These are phyloP conservation scores for Coemansia sp. DNA, from an alignment of 192 early-diverging fungal species.

Conservation along the genomic window DNA sequence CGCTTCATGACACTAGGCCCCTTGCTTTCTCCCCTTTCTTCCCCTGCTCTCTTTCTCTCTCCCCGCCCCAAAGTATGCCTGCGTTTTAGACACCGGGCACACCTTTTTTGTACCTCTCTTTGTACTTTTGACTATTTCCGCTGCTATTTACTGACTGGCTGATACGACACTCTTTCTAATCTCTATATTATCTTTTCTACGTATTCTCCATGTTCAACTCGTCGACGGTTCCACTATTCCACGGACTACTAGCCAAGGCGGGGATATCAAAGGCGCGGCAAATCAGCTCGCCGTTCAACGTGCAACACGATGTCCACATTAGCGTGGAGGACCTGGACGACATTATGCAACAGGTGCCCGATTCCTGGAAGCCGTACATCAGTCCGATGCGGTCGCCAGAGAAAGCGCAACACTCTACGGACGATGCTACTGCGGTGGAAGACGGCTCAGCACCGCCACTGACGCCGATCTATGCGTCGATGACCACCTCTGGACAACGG, in stretches of 20 bases:
- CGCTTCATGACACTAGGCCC: constrained; percentile 3
- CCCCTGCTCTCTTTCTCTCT: not conserved
- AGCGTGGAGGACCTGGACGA: constrained; percentile 56
- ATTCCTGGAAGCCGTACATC: constrained; percentile 41
- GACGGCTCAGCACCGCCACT: constrained; percentile 9
- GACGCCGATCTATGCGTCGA: constrained; percentile 42
- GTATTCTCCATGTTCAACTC: constrained; percentile 30
- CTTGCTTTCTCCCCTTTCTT: not conserved
- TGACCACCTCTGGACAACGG: constrained; percentile 22
- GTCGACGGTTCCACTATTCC: constrained; percentile 32
- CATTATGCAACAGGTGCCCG: constrained; percentile 45
- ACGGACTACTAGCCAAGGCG: constrained; percentile 49
- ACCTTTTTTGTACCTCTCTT: not conserved
- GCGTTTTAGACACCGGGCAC: not conserved
- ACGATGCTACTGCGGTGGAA: constrained; percentile 6
- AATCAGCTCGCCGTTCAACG: constrained; percentile 55
- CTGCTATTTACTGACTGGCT: not conserved
- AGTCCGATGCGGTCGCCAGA: constrained; percentile 35
- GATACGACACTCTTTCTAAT: not conserved
- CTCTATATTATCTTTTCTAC: not conserved
- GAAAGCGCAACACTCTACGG: constrained; percentile 16
- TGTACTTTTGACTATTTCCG: not conserved
- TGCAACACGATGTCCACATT: constrained; percentile 53
- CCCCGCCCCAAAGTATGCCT: not conserved
- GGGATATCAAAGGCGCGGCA: constrained; percentile 37